A percentile compares a stretch with the other conserved stretches of the same genome.
These are phyloP conservation scores for Penicillium concentricum DNA, from an alignment of 2,329 filamentous ascomycete species.

Conservation along the genomic window DNA sequence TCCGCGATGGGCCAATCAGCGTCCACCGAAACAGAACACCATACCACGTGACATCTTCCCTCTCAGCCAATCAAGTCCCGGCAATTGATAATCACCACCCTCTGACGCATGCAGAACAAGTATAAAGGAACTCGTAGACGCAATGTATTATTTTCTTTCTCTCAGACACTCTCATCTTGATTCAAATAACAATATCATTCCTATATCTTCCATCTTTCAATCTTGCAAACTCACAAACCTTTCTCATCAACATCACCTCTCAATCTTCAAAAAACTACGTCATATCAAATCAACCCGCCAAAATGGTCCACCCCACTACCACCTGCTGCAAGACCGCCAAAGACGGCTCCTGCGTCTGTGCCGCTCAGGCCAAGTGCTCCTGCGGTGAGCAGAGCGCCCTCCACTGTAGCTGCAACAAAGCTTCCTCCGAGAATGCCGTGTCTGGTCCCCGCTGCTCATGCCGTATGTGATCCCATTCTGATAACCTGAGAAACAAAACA, in stretches of 20 bases:
- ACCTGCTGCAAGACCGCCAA: conserved; percentile 61
- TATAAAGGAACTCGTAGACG: conserved; percentile 14
- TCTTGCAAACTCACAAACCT: background rate
- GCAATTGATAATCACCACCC: conserved; percentile 27
- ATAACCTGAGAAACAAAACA: background rate
- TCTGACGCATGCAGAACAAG: conserved; percentile 18
- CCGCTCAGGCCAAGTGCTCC: conserved; percentile 68
- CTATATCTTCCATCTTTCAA: background rate
- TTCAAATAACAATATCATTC: background rate
- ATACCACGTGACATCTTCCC: background rate
- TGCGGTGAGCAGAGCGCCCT: conserved; percentile 87
- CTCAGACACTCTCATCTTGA: background rate
- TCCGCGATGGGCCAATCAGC: conserved; percentile 13
- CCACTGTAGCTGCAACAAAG: conserved; percentile 80
- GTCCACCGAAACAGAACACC: background rate
- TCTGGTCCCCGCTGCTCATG: conserved; percentile 78
- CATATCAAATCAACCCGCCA: conserved; percentile 19
- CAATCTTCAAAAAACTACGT: background rate
- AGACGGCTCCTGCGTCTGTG: conserved; percentile 56
- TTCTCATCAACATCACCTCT: background rate
- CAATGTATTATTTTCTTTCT: background rate
- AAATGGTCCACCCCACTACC: conserved; percentile 48
- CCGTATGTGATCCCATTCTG: conserved; percentile 49
- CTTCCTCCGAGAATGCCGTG: conserved; percentile 70
- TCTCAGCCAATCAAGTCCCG: conserved; percentile 25